phyloP scores from a whole-genome alignment of 106 monocot species.

The Dendrobium chrysotoxum region DNA sequence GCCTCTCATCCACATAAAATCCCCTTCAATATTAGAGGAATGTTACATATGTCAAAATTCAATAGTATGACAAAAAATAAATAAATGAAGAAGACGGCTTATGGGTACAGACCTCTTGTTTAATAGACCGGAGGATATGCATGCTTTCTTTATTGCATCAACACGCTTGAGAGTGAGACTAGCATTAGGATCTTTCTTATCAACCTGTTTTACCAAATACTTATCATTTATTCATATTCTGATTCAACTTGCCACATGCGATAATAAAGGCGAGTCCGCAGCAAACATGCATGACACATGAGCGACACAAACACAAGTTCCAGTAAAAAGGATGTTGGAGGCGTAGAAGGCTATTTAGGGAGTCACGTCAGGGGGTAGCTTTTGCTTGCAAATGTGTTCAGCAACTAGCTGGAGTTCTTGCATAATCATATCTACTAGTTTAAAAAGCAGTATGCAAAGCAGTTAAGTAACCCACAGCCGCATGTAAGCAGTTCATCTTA shows the following conservation, averaged over 20 bases:
- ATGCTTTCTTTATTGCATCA: conserved; percentile 72
- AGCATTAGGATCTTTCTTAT: conserved; percentile 76
- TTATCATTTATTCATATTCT: neutral
- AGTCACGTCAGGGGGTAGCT: no score
- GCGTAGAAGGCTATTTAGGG: no score
- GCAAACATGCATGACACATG: neutral
- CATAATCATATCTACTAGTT: no score
- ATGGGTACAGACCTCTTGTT: conserved; percentile 43
- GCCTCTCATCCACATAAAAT: conserved; percentile 18
- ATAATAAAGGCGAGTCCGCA: neutral
- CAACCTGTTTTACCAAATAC: conserved; percentile 32
- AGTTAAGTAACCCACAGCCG: no score
- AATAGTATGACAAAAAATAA: neutral
- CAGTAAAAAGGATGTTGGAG: no score
- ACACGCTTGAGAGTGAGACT: conserved; percentile 49
- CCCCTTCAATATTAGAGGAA: conserved; percentile 7
- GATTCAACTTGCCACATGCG: neutral
- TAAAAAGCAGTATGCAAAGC: no score
- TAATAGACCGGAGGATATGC: conserved; percentile 54
- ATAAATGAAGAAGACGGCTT: neutral
- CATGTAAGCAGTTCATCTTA: no score
- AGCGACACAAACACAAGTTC: no score
- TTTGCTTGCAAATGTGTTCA: no score
- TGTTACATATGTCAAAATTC: neutral
- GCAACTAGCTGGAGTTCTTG: no score